phyloP scores from a whole-genome alignment of 1,284 basidiomycete genomes.

The Cryptococcus sp. region DNA sequence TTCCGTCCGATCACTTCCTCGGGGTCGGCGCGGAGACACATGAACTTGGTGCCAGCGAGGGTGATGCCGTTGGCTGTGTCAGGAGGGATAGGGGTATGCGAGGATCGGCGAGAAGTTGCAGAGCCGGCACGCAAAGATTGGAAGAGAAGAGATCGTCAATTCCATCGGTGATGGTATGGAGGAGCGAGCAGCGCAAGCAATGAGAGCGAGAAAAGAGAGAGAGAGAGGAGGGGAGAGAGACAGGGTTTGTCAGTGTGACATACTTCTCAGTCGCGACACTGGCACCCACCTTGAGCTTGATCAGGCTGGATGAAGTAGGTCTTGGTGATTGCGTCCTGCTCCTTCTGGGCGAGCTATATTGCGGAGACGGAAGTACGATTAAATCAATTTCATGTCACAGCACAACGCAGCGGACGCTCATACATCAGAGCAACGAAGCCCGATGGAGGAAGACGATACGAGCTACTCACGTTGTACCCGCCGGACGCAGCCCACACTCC shows the following conservation, averaged over 20 bases:
- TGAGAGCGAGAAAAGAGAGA: no score
- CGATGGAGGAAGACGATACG: no score
- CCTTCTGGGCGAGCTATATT: constrained; percentile 71
- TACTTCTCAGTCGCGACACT: no score
- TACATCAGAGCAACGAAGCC: no score
- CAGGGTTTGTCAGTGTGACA: no score
- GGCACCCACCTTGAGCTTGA: constrained; percentile 54
- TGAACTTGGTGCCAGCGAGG: constrained; percentile 77
- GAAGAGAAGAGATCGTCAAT: no score
- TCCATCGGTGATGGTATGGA: no score
- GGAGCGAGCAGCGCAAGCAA: no score
- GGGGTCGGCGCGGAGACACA: constrained; percentile 65
- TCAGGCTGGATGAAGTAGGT: constrained; percentile 60
- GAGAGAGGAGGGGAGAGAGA: no score
- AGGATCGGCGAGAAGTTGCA: not conserved
- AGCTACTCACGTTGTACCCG: constrained; percentile 69
- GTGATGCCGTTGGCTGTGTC: constrained; percentile 64
- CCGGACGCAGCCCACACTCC: constrained; percentile 82
- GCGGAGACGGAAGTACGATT: no score
- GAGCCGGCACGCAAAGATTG: not conserved
- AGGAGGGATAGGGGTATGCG: not conserved
- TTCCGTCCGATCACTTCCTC: constrained; percentile 81
- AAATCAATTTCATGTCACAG: no score
- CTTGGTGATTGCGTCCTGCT: constrained; percentile 69
- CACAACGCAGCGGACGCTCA: no score